Evolutionary conservation across 192 early-diverging fungal species (phyloP).

Genomic region (Coemansia sp.): DNA sequence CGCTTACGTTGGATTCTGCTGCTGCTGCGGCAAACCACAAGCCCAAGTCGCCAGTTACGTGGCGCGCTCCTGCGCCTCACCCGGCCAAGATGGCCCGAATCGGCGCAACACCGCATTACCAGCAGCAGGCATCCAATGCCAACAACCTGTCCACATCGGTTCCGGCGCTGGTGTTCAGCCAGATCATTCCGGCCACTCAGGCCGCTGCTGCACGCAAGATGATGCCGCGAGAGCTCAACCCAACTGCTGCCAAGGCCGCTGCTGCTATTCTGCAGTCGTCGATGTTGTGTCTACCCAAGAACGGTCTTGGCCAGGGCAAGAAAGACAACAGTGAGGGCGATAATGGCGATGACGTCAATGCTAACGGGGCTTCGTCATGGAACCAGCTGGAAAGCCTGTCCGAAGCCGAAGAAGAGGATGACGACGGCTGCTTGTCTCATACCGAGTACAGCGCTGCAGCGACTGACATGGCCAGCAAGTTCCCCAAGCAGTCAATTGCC

Average conservation of each 20-base stretch:
- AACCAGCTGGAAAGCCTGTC: conserved; percentile 43
- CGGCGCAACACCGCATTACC: neutral
- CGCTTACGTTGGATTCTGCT: conserved; percentile 24
- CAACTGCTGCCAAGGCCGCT: conserved; percentile 45
- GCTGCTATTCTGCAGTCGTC: conserved; percentile 53
- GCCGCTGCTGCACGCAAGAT: conserved; percentile 55
- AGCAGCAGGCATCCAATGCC: conserved; percentile 12
- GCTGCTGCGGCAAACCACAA: conserved; percentile 11
- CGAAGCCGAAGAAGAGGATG: conserved; percentile 41
- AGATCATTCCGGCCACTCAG: conserved; percentile 55
- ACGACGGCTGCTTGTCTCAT: neutral
- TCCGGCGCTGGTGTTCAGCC: conserved; percentile 53
- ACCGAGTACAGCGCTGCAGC: conserved; percentile 30
- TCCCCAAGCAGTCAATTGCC: conserved; percentile 39
- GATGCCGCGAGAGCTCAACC: conserved; percentile 57
- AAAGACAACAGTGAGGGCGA: conserved; percentile 20
- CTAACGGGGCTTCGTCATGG: conserved; percentile 19
- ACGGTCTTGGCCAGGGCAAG: conserved; percentile 54
- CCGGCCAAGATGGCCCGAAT: neutral
- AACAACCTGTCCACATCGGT: conserved; percentile 52
- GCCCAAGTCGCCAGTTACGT: conserved; percentile 27
- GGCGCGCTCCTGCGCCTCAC: conserved; percentile 21
- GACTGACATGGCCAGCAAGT: conserved; percentile 34
- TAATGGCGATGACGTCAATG: conserved; percentile 1
- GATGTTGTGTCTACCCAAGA: conserved; percentile 52